phyloP scores from a whole-genome alignment of 1,284 basidiomycete genomes.

The Blastosporella zonata region DNA sequence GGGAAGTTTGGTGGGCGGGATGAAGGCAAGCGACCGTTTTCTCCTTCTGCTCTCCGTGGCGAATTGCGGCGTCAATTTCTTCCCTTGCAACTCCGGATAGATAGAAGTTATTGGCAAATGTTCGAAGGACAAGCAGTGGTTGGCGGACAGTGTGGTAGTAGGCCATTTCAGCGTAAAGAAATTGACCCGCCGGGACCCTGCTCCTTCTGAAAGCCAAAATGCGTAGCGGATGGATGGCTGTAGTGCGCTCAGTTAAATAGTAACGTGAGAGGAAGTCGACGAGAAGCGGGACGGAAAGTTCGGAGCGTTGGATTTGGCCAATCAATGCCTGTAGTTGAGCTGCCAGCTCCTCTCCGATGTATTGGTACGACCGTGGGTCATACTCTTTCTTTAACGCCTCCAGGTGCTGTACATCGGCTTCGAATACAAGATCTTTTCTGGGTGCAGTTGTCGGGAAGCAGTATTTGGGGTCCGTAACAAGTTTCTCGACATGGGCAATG shows the following conservation, averaged over 20 bases:
- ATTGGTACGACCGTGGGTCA: slow-evolving; percentile 5
- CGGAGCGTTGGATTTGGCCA: neutral
- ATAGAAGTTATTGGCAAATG: slow-evolving; percentile 39
- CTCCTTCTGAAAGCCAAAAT: slow-evolving; percentile 14
- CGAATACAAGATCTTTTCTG: neutral
- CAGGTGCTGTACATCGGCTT: neutral
- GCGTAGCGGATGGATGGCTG: slow-evolving; percentile 32
- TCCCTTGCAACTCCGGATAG: slow-evolving; percentile 35
- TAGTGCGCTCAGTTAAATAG: slow-evolving; percentile 27
- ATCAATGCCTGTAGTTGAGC: slow-evolving; percentile 4
- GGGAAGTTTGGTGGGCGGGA: slow-evolving; percentile 1
- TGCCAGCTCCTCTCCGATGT: slow-evolving; percentile 14
- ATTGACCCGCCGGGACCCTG: slow-evolving; percentile 19
- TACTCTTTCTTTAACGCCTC: slow-evolving; percentile 2
- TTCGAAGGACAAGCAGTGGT: slow-evolving; percentile 32
- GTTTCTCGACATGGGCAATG: slow-evolving; percentile 18
- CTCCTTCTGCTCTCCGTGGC: slow-evolving; percentile 8
- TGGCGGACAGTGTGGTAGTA: slow-evolving; percentile 29
- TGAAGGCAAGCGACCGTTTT: slow-evolving; percentile 3
- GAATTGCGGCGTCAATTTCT: slow-evolving; percentile 25
- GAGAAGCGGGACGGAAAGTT: slow-evolving; percentile 17
- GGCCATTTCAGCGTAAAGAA: slow-evolving; percentile 41
- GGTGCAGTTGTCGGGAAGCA: neutral
- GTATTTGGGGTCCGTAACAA: slow-evolving; percentile 13
- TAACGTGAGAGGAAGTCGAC: slow-evolving; percentile 35